Percentiles rank a stretch among this genome's conserved stretches.
phyloP scores from a whole-genome alignment of 352 stramenopile species.

The Elongisporangium prolatum region DNA sequence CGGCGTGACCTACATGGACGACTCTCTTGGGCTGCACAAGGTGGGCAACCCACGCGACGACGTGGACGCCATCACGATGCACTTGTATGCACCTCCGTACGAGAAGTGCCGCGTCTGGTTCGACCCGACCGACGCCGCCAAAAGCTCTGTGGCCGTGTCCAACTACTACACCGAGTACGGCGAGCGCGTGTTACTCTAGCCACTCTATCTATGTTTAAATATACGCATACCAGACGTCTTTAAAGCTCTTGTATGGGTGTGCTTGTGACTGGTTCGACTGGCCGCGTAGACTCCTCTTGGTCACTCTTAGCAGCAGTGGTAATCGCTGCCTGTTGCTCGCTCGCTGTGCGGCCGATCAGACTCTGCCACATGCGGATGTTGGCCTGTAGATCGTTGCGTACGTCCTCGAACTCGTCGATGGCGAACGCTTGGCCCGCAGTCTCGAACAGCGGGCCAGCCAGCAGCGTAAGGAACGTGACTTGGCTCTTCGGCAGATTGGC shows the following conservation, averaged over 20 bases:
- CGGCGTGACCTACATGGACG: conserved; percentile 88
- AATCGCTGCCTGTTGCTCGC: not conserved
- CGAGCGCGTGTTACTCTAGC: conserved; percentile 26
- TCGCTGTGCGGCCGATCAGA: conserved; percentile 23
- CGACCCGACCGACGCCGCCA: conserved; percentile 49
- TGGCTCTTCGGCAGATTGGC: conserved; percentile 62
- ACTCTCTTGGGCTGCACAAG: conserved; percentile 91
- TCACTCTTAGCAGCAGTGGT: not conserved
- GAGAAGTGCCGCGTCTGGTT: conserved; percentile 89
- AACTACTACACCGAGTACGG: conserved; percentile 86
- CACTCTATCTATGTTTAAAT: not conserved
- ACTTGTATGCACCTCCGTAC: conserved; percentile 92
- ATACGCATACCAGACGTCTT: not conserved
- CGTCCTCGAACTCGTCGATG: conserved; percentile 49
- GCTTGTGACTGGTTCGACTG: not conserved
- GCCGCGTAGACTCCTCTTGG: no score
- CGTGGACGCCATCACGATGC: conserved; percentile 88
- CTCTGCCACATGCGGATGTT: conserved; percentile 51
- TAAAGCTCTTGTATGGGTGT: not conserved
- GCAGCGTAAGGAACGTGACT: conserved; percentile 57
- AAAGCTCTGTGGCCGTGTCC: conserved; percentile 62
- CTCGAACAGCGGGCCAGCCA: conserved; percentile 61
- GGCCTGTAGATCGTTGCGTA: conserved; percentile 44
- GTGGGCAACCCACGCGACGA: conserved; percentile 71
- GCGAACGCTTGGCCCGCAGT: conserved; percentile 49